Evolutionary conservation across 805 yeast species (phyloP).

Genomic region (Saturnispora bothae): DNA sequence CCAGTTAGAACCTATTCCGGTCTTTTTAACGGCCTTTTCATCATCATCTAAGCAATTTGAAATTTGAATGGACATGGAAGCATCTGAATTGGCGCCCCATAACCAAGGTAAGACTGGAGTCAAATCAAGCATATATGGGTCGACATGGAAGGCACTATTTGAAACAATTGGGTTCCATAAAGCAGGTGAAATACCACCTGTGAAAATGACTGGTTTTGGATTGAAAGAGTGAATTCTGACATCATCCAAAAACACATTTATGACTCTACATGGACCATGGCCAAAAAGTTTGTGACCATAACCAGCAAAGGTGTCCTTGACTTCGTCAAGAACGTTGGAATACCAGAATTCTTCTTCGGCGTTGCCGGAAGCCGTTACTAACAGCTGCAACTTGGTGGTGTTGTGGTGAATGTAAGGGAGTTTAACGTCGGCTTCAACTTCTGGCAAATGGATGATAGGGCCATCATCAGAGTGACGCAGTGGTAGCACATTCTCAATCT

Average conservation of each 20-base stretch:
- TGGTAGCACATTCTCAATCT: conserved; percentile 25
- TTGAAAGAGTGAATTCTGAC: conserved; percentile 47
- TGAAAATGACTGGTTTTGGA: conserved; percentile 66
- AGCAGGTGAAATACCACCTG: conserved; percentile 76
- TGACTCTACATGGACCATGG: conserved; percentile 63
- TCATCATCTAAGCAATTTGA: conserved; percentile 40
- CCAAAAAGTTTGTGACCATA: conserved; percentile 37
- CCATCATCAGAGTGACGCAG: conserved; percentile 26
- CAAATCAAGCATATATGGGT: conserved; percentile 58
- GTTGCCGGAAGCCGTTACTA: conserved; percentile 62
- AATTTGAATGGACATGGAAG: conserved; percentile 36
- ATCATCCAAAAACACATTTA: conserved; percentile 53
- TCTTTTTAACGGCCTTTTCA: conserved; percentile 18
- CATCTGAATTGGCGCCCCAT: conserved; percentile 38
- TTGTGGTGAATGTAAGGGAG: conserved; percentile 41
- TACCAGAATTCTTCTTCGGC: conserved; percentile 83
- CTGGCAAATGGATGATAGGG: conserved; percentile 39
- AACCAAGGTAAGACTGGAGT: conserved; percentile 60
- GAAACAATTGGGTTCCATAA: conserved; percentile 78
- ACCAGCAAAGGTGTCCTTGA: conserved; percentile 29
- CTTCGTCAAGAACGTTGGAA: conserved; percentile 43
- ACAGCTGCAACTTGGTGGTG: conserved; percentile 49
- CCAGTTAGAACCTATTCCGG: conserved; percentile 46
- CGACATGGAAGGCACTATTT: conserved; percentile 61
- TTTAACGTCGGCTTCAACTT: conserved; percentile 25